These are phyloP conservation scores for Populus ilicifolia DNA, from an alignment of 345 rosid species.

Conservation along the genomic window DNA sequence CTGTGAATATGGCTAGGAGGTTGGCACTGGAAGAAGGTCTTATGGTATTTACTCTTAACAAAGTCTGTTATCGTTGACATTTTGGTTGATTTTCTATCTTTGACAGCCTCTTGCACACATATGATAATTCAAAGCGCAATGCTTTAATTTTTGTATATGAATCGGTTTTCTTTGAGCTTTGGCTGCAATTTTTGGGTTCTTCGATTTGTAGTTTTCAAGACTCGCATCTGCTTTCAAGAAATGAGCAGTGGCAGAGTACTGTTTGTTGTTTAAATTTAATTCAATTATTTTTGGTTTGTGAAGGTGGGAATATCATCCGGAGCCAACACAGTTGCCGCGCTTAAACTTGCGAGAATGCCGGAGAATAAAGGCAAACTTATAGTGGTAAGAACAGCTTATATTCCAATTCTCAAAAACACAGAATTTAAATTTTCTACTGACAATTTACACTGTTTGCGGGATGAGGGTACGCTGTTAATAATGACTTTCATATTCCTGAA, in stretches of 20 bases:
- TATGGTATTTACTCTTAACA: constrained; percentile 46
- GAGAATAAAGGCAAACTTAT: constrained; percentile 95
- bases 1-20: constrained; percentile 90
- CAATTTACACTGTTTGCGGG: background rate
- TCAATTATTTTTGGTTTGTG: constrained; percentile 2
- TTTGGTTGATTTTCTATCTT: background rate
- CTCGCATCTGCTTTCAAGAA: background rate
- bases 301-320: constrained; percentile 98
- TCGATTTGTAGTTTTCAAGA: background rate
- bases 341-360: constrained; percentile 73
- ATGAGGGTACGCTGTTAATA: background rate
- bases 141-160: background rate
- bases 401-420: background rate
- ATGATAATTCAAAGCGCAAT: background rate
- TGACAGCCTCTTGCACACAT: background rate
- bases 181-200: background rate
- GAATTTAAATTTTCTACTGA: background rate
- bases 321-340: constrained; percentile 88
- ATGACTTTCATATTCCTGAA: background rate
- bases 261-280: background rate
- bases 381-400: constrained; percentile 52
- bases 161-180: background rate
- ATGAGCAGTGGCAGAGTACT: background rate
- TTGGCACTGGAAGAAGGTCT: constrained; percentile 94
- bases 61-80: background rate